Evolutionary conservation across 1,284 basidiomycete species (phyloP), one percentile per base, ranked within the genome.

Genomic region (Cystobasidiaceae sp.): DNA sequence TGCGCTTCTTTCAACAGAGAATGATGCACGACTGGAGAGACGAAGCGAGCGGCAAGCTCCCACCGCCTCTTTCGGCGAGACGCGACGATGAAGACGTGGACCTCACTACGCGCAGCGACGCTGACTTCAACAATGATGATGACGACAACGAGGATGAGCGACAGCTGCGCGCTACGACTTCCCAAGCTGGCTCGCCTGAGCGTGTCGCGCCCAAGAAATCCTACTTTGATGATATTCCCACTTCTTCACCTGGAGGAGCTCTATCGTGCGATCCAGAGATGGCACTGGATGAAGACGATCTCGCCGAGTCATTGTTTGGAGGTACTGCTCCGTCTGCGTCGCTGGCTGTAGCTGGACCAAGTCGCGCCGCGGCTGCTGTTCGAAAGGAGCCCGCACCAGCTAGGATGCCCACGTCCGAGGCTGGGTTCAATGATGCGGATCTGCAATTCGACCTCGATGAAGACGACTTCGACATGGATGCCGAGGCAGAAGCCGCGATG

Each of bases 371-470:
- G 21, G 28, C 34, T 43, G 25, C 25, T 28, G 17, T 37, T 27
- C 34, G 5, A 39, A 7, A 6, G 7, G n/a, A 33, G 23, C 30
- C 17, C 5, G 19, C 28, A n/a, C 7, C 33, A n/a, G 11, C 7
- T 25, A 37, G 13, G 17, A 52, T 30, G 21, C 9, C 50, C 25
- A 60, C 45, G 4, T 60, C 58, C 25, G 56, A 69, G 30, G 32
- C 28, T 21, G 64, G 64, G 9, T 61, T 67, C 48, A 52, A 67
- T 39, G 65, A 60, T 45, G 45, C 23, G 25, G 64, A 66, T 43
- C 34, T 66, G n/a, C 27, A 27, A 19, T 58, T 66, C 19, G 65
- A 55, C 33, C 33, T 48, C 4, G 67, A 56, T 23, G 65, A 60
- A 27, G 63, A 57, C 21, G 49, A 52, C 1, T 45, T 58, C n/a